phyloP scores from a whole-genome alignment of 257 asterid genomes.

The Solanum pimpinellifolium region DNA sequence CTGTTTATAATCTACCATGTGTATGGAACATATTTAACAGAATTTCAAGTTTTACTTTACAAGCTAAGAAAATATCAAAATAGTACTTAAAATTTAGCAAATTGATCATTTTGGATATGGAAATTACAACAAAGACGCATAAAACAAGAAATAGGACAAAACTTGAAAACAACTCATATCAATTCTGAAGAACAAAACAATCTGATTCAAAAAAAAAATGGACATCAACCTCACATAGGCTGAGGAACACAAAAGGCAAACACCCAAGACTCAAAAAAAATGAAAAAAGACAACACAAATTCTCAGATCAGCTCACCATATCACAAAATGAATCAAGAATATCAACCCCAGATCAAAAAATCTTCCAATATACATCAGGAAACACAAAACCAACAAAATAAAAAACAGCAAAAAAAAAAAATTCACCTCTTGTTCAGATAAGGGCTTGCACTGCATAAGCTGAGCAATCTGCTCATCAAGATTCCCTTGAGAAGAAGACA shows the following conservation, averaged over 20 bases:
- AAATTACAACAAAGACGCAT: neutral
- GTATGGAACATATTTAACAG: neutral
- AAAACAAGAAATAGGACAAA: neutral
- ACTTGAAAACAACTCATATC: neutral
- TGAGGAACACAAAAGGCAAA: neutral
- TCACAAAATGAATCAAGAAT: neutral
- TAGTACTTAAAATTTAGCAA: neutral
- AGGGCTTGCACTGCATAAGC: conserved; percentile 85
- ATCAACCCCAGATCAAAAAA: neutral
- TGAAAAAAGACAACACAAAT: neutral
- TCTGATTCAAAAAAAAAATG: neutral
- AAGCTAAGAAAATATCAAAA: neutral
- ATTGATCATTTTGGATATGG: neutral
- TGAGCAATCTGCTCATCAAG: conserved; percentile 69
- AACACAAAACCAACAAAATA: neutral
- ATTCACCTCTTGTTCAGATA: conserved; percentile 66
- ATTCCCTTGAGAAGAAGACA: conserved; percentile 49
- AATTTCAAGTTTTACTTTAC: neutral
- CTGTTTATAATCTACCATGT: neutral
- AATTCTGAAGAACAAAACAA: neutral
- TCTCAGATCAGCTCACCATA: conserved; percentile 10
- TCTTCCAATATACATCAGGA: neutral
- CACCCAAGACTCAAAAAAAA: neutral
- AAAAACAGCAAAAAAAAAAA: neutral
- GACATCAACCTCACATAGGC: neutral